phyloP scores from a whole-genome alignment of 805 yeast species.

The Saturnispora sanitii region DNA sequence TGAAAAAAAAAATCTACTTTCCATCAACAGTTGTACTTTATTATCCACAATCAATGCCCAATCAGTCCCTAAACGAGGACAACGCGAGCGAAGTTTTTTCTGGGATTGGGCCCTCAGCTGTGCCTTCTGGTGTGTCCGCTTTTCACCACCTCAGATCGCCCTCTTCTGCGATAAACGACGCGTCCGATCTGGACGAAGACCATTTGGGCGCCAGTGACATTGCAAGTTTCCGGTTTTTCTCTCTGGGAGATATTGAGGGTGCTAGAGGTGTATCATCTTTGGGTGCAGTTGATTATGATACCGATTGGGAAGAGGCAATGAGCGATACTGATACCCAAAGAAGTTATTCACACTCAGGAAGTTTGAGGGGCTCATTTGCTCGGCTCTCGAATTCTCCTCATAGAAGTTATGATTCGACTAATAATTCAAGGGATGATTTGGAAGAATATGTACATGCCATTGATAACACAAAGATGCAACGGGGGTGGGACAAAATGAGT shows the following conservation, averaged over 20 bases:
- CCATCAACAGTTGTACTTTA: background rate
- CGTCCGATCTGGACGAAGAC: background rate
- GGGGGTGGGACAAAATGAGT: slow-evolving; percentile 32
- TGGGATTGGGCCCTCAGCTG: slow-evolving; percentile 66
- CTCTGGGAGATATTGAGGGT: slow-evolving; percentile 68
- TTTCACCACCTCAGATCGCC: slow-evolving; percentile 44
- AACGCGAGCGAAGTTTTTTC: slow-evolving; percentile 64
- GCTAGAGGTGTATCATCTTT: slow-evolving; percentile 85
- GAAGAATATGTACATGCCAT: slow-evolving; percentile 10
- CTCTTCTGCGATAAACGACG: slow-evolving; percentile 11
- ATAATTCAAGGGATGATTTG: slow-evolving; percentile 14
- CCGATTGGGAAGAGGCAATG: slow-evolving; percentile 55
- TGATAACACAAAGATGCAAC: slow-evolving; percentile 13
- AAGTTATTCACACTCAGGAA: background rate
- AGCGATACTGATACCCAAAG: background rate
- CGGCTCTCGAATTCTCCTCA: background rate
- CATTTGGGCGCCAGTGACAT: background rate
- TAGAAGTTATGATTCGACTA: slow-evolving; percentile 10
- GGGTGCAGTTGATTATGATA: slow-evolving; percentile 55
- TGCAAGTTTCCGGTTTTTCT: slow-evolving; percentile 59
- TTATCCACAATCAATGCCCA: background rate
- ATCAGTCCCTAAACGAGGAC: slow-evolving; percentile 23
- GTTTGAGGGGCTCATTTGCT: background rate
- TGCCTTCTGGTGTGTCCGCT: slow-evolving; percentile 70
- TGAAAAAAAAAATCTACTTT: background rate